Conservation (phyloP, 2,329 filamentous ascomycete genomes). For the Zymoseptoria crescenta region DNA sequence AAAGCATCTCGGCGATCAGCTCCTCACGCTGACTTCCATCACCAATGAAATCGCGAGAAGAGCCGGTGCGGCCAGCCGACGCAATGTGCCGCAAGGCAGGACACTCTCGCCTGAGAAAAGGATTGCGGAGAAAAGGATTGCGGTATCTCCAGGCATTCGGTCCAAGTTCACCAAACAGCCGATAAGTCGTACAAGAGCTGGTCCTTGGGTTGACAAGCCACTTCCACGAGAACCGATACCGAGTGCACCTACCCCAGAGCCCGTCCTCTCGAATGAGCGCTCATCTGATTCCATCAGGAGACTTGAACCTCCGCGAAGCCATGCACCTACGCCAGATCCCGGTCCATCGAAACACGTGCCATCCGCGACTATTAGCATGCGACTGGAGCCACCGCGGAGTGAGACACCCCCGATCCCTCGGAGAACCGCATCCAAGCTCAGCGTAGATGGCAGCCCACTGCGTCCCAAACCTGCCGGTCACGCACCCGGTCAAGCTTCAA, state of each 20-base stretch:
- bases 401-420: background rate
- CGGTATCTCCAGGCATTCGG: slow-evolving; percentile 5
- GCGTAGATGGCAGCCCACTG: slow-evolving; percentile 2
- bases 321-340: slow-evolving; percentile 8
- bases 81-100: slow-evolving; percentile 38
- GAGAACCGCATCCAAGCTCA: slow-evolving; percentile 4
- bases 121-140: background rate
- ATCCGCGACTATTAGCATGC: background rate
- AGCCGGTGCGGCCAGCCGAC: slow-evolving; percentile 74
- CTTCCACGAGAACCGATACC: slow-evolving; percentile 14
- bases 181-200: slow-evolving; percentile 5
- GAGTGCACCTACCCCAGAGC: slow-evolving; percentile 12
- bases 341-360: background rate
- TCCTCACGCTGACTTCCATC: slow-evolving; percentile 67
- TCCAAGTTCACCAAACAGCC: slow-evolving; percentile 13
- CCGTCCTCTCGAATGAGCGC: slow-evolving; percentile 17
- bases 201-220: slow-evolving; percentile 16
- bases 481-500: slow-evolving; percentile 3
- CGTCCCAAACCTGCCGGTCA: slow-evolving; percentile 13
- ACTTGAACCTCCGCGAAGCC: slow-evolving; percentile 18
- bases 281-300: slow-evolving; percentile 2
- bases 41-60: slow-evolving; percentile 80
- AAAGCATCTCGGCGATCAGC: slow-evolving; percentile 58
- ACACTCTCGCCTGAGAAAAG: slow-evolving; percentile 7
- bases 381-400: background rate